Base-by-base conservation (phyloP, 2,329 filamentous ascomycete species). In the Exophiala sideris region DNA sequence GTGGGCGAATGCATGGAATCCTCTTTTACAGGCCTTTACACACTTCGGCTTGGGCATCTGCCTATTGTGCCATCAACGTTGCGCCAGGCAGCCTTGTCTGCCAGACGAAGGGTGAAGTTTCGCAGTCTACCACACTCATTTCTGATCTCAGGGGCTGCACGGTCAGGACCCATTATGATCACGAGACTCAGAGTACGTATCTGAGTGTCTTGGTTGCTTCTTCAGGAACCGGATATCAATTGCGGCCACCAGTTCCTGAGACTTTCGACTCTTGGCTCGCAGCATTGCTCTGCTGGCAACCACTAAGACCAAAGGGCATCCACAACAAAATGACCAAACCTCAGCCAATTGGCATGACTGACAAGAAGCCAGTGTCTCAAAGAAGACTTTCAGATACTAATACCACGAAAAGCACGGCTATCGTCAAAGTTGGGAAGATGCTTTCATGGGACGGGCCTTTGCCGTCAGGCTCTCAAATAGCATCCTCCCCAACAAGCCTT, bases 341-440 rank as follows among this genome's bases (percentile, higher is more conserved):
- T 47, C 74, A 77, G 57, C 69, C 70, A 5, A 69, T 75, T 34
- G 65, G 72, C 20, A 75, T 76, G 45, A 66, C 67, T 16, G 73
- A 76, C 40, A 71, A 71, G 41, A 73, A 72, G 35, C 61, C 72
- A 38, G 65, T 67, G 2, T 73, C 76, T 24, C 71, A 72, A 33
- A 70, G 75, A 53, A 66, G 74, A 52, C 72, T 74, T 50, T 77
- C 75, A 8, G 74, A 76, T 57, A 44, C 75, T 20, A 77, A 79
- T 2, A 65, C 78, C 24, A 73, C 79, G 24, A 94, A 86, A 66
- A 86, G 90, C 58, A 82, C 84, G 3, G 84, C 87, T 51, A 94
- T 97, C 61, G 97, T 97, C 75, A 99, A 97, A 68, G 89, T 96
- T 45, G 94, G 91, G 51, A 91, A 91, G 67, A 83, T 96, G 67